A percentile compares a stretch with the other conserved stretches of the same genome.
phyloP scores from a whole-genome alignment of 176 grass and related monocot species.

The Carex littledalei region DNA sequence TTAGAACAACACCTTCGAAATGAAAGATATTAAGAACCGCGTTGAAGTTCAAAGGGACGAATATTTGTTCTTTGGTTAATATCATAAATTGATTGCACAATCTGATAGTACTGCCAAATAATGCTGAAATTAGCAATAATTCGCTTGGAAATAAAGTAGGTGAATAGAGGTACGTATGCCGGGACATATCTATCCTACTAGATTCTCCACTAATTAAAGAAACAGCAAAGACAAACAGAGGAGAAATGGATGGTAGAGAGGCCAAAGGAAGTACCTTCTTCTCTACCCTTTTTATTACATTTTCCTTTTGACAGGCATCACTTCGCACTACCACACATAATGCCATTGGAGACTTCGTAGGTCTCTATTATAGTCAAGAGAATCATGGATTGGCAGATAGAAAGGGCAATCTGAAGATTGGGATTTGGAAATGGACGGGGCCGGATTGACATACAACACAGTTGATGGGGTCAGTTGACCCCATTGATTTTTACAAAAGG shows the following conservation, averaged over 20 bases:
- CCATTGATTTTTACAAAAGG: too few relatives aligned
- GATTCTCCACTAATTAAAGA: conserved; percentile 16
- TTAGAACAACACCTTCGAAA: neutral
- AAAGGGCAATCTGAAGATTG: neutral
- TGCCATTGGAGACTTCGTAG: neutral
- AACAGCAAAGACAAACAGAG: neutral
- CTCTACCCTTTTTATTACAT: neutral
- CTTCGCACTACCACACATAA: conserved; percentile 11
- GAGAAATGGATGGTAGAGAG: conserved; percentile 8
- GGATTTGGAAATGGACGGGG: neutral
- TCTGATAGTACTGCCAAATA: neutral
- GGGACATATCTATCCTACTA: neutral
- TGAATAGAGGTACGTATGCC: neutral
- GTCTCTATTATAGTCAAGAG: conserved; percentile 5
- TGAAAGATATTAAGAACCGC: too few relatives aligned
- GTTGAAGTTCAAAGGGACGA: neutral
- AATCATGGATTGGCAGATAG: conserved; percentile 13
- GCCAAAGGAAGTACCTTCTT: neutral
- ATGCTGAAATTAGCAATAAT: conserved; percentile 1
- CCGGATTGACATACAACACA: too few relatives aligned
- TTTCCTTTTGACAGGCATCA: neutral
- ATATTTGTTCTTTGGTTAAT: neutral
- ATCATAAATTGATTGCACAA: neutral
- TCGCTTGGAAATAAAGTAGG: neutral
- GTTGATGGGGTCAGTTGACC: too few relatives aligned